These are phyloP conservation scores for Cyclostephanos invisitatus DNA, from an alignment of 108 stramenopile genomes.

Conservation along the genomic window DNA sequence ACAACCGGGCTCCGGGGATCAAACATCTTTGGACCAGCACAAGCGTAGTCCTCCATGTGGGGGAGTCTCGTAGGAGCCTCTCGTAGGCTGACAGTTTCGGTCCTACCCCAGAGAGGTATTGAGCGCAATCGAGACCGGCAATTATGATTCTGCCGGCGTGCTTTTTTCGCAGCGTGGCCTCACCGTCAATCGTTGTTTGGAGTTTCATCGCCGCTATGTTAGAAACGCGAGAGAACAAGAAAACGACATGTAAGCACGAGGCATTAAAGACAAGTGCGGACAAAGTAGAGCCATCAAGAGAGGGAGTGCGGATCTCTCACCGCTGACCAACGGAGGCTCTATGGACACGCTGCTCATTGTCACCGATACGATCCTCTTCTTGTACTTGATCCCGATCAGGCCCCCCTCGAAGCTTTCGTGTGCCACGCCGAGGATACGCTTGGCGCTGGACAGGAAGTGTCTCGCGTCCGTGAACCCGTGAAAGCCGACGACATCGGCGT, in stretches of 20 bases:
- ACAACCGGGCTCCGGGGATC: constrained; percentile 48
- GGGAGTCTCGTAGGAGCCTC: constrained; percentile 63
- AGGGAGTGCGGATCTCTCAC: constrained; percentile 12
- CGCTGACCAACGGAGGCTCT: constrained; percentile 53
- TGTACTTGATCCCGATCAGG: constrained; percentile 69
- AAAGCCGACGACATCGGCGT: constrained; percentile 83
- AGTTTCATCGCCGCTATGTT: constrained; percentile 25
- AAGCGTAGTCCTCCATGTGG: constrained; percentile 57
- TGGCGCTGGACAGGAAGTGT: constrained; percentile 83
- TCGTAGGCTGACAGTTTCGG: constrained; percentile 83
- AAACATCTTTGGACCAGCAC: constrained; percentile 74
- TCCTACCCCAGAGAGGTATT: constrained; percentile 67
- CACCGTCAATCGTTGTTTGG: constrained; percentile 19
- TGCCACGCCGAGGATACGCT: constrained; percentile 74
- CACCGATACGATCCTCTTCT: constrained; percentile 70
- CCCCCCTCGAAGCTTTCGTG: constrained; percentile 64
- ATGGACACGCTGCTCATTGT: constrained; percentile 85
- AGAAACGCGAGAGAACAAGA: neutral
- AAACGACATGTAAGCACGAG: neutral
- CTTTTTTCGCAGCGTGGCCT: constrained; percentile 41
- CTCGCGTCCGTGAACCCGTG: constrained; percentile 88
- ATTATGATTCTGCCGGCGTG: constrained; percentile 57
- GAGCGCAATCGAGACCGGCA: constrained; percentile 66
- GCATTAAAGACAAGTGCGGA: neutral
- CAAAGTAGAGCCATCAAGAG: neutral